Evolutionary conservation across 202 grass and related monocot genomes (phyloP), one percentile per base, ranked within the genome.

Genomic region (Setaria italica): DNA sequence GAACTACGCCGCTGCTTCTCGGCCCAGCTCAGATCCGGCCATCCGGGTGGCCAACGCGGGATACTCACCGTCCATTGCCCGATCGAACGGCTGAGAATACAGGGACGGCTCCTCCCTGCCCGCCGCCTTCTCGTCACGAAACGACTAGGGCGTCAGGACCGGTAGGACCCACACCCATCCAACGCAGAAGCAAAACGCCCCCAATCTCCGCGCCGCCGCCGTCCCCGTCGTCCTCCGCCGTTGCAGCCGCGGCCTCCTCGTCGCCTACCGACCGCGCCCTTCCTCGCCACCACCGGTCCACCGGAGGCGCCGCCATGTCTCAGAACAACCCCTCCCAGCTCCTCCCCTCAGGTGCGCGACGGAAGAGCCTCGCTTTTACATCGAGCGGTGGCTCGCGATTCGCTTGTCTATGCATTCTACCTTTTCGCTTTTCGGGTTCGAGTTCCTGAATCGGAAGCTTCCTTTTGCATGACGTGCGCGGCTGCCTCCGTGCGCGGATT

Each of bases 321-420:
- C 94, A 94, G 85, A 94, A 89, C 83, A 98, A 98, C 77, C 95
- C 95, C 9, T 98, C 95, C 62, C 95, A 95, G 83, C 91, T 98
- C 32, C 93, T 98, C 57, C 95, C 95, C 73, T 93, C 95, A 89
- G 95, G 95, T 95, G 48, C 62, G 76, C 35, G 14, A 20, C 33
- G 50, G 35, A 30, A 66, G 33, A 77, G 64, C 13, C 54, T 54
- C 19, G 45, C 16, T 65, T 43, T 71, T 41, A 16, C 32, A 37
- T 43, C 49, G 51, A 55, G 62, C 43, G 5, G 17, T 33, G 62
- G 71, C 60, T 78, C 21, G 29, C 32, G 56, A 55, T 34, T 78
- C 50, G 13, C 21, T 81, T 34, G 62, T 57, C 6, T 68, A 46
- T 47, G 29, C 34, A 19, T 43, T 75, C 60, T 62, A 5, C 34